A percentile compares a stretch with the other conserved stretches of the same genome.
These are phyloP conservation scores for Chaetomium olivaceum DNA, from an alignment of 2,329 filamentous ascomycete species.

Conservation along the genomic window DNA sequence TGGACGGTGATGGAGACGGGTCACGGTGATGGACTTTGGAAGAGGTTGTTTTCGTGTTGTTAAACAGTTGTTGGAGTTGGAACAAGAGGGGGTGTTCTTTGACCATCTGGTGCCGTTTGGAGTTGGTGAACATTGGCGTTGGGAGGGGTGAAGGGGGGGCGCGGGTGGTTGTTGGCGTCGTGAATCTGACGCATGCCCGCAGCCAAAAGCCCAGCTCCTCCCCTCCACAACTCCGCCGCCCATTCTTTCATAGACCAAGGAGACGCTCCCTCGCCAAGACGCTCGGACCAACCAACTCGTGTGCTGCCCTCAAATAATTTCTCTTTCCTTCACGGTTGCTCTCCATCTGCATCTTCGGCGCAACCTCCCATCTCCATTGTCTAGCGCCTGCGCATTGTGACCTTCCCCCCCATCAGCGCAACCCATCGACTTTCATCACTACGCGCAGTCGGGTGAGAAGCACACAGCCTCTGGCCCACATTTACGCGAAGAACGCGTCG, in stretches of 20 bases:
- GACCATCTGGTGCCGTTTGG: background rate
- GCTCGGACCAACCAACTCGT: slow-evolving; percentile 31
- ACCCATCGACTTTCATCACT: slow-evolving; percentile 29
- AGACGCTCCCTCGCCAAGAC: slow-evolving; percentile 27
- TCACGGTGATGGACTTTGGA: background rate
- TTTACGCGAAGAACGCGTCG: slow-evolving; percentile 33
- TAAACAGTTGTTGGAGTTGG: background rate
- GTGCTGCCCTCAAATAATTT: slow-evolving; percentile 33
- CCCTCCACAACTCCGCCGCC: slow-evolving; percentile 19
- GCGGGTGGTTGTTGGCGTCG: slow-evolving; percentile 16
- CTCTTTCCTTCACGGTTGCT: slow-evolving; percentile 27
- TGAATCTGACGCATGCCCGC: slow-evolving; percentile 27
- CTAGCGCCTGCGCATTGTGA: slow-evolving; percentile 28
- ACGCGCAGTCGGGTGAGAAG: slow-evolving; percentile 20
- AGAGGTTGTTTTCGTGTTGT: background rate
- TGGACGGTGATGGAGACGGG: background rate
- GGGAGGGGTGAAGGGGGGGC: background rate
- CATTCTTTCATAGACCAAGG: slow-evolving; percentile 17
- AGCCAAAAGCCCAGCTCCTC: slow-evolving; percentile 9
- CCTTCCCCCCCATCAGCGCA: slow-evolving; percentile 25
- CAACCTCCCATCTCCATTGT: slow-evolving; percentile 22
- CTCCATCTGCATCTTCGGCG: slow-evolving; percentile 26
- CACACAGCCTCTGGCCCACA: slow-evolving; percentile 15
- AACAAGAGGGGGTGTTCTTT: background rate
- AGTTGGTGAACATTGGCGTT: background rate